These are phyloP conservation scores for Gracilaria domingensis DNA, from an alignment of 23 red algal species.

Conservation along the genomic window DNA sequence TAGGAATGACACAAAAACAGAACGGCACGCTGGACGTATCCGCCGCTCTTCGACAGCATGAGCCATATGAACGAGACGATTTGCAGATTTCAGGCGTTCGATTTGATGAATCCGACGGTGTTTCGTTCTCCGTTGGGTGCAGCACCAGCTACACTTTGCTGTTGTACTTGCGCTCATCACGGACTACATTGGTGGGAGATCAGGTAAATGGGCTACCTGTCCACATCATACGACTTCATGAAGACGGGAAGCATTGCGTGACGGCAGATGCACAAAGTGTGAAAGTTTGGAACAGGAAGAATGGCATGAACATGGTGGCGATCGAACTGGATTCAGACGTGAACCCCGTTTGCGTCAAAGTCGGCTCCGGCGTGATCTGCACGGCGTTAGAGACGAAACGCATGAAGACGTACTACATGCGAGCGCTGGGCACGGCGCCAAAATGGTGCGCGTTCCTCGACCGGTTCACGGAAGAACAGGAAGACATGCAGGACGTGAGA, in stretches of 20 bases:
- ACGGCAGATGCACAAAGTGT: slow-evolving; percentile 85
- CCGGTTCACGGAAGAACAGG: slow-evolving; percentile 94
- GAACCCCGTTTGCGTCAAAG: slow-evolving; percentile 76
- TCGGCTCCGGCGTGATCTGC: slow-evolving; percentile 77
- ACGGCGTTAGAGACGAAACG: slow-evolving; percentile 70
- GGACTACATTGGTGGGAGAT: slow-evolving; percentile 51
- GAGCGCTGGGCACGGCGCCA: slow-evolving; percentile 86
- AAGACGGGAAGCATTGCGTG: slow-evolving; percentile 54
- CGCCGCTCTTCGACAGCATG: slow-evolving; percentile 12
- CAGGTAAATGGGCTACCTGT: slow-evolving; percentile 88
- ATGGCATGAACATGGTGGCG: slow-evolving; percentile 60
- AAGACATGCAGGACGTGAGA: slow-evolving; percentile 13
- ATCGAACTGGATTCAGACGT: slow-evolving; percentile 90
- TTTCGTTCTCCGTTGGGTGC: slow-evolving; percentile 75
- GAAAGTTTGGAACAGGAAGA: slow-evolving; percentile 81
- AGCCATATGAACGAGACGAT: slow-evolving; percentile 2
- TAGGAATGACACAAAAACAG: slow-evolving; percentile 18
- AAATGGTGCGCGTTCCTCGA: slow-evolving; percentile 97
- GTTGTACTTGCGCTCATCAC: slow-evolving; percentile 84
- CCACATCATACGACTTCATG: slow-evolving; percentile 67
- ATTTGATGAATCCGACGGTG: slow-evolving; percentile 78
- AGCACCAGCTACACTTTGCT: slow-evolving; percentile 70
- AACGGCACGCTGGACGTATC: slow-evolving; percentile 47
- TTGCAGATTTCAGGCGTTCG: slow-evolving; percentile 70
- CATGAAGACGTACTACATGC: slow-evolving; percentile 93